Base-by-base conservation (phyloP, 2,329 filamentous ascomycete species). In the Cercospora berteroae region DNA sequence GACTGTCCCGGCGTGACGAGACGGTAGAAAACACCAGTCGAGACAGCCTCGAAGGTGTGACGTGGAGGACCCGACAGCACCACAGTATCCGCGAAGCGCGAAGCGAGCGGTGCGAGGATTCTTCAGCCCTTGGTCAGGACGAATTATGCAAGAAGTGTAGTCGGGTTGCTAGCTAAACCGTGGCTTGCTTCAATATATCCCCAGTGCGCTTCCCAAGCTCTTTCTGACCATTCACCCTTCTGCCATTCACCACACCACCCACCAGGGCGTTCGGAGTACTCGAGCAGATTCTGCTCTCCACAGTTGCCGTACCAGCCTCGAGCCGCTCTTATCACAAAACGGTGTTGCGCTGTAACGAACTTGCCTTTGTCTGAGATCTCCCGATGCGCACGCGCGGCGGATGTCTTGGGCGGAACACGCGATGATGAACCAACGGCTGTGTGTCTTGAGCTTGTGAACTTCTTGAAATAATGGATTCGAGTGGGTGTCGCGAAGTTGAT, bases 81-180 rank as follows among this genome's bases (percentile, higher is more conserved):
- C 61, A 52, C 33, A 18, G 33, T 52, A 39, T 31, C 31, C 52
- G 33, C 52, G 23, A 55, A 33, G 52, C 39, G 33, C 60, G 33
- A 55, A 29, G 59, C 27, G 65, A 55, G 33, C 20, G 48, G 62
- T 60, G 52, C 56, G 67, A 68, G 52, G 50, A 31, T 63, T 33
- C 60, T 48, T 61, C 58, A 66, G 64, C 60, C 67, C 70, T 63
- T 61, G 20, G 29, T 50, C 48, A 63, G 63, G 69, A 67, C 74
- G 72, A 71, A 76, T 66, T 65, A 60, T 64, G 68, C 70, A 73
- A 70, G 61, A 64, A 64, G 50, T 57, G 61, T 64, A 57, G 61
- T 68, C 79, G 81, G 80, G 81, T 79, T 81, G 80, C 82, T 84
- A 83, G 81, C 82, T 84, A 84, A 62, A 36, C 42, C 60, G 63